Conservation (phyloP, 352 stramenopile species). For the Blastocystis sp. region DNA sequence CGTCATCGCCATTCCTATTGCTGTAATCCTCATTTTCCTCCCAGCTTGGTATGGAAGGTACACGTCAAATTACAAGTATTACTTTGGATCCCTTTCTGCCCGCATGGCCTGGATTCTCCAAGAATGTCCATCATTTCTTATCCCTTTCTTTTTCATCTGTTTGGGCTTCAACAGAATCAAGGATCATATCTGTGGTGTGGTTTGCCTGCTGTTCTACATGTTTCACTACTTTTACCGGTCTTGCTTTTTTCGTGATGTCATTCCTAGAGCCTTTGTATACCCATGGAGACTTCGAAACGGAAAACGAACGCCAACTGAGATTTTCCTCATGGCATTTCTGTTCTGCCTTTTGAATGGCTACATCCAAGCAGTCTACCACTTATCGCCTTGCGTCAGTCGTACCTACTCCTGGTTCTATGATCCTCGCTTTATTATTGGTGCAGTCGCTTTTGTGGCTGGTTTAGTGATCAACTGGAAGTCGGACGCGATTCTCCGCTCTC, state of each 20-base stretch:
- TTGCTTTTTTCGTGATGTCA: not conserved
- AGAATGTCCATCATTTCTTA: constrained; percentile 60
- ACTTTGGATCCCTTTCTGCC: constrained; percentile 20
- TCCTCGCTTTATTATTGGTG: constrained; percentile 65
- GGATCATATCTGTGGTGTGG: constrained; percentile 65
- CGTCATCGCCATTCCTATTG: not conserved
- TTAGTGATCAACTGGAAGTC: constrained; percentile 67
- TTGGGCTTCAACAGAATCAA: not conserved
- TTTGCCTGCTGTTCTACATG: constrained; percentile 65
- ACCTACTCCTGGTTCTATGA: constrained; percentile 46
- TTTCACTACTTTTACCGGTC: constrained; percentile 72
- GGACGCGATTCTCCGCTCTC: constrained; percentile 69
- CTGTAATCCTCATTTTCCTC: constrained; percentile 41
- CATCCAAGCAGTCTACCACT: constrained; percentile 62
- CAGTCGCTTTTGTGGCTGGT: constrained; percentile 66
- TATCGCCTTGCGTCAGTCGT: constrained; percentile 62
- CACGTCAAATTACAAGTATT: not conserved
- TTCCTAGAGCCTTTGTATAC: constrained; percentile 68
- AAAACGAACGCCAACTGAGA: constrained; percentile 67
- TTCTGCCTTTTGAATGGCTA: constrained; percentile 68
- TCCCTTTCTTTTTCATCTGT: constrained; percentile 39
- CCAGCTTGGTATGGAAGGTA: constrained; percentile 61
- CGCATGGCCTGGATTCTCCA: constrained; percentile 61
- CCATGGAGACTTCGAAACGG: constrained; percentile 68
- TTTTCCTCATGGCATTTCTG: constrained; percentile 66